A percentile compares a stretch with the other conserved stretches of the same genome.
Evolutionary conservation across 495 filamentous ascomycete species (phyloP).

Genomic region (Penicillium taxi): DNA sequence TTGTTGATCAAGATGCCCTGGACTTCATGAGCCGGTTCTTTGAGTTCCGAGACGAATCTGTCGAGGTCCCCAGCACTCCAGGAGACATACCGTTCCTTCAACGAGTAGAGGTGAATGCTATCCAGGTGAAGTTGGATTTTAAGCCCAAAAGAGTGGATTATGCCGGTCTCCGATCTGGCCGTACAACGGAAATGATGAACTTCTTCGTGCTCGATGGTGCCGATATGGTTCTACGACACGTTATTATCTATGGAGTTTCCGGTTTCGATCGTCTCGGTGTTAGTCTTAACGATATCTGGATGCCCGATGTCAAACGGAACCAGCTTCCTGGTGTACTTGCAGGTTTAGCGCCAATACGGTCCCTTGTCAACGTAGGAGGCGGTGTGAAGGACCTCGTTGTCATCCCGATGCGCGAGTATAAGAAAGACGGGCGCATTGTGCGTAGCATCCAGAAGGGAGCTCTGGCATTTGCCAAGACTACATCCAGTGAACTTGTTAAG

Average conservation of each 20-base stretch:
- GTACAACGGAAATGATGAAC: constrained; percentile 98
- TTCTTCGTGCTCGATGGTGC: constrained; percentile 87
- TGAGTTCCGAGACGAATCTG: constrained; percentile 82
- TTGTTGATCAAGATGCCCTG: constrained; percentile 96
- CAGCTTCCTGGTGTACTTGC: constrained; percentile 86
- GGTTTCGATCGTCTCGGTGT: constrained; percentile 84
- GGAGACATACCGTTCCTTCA: constrained; percentile 84
- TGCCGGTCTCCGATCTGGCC: constrained; percentile 87
- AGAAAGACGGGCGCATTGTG: constrained; percentile 86
- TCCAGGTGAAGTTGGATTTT: constrained; percentile 84
- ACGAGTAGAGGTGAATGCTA: constrained; percentile 73
- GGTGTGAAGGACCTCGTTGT: constrained; percentile 80
- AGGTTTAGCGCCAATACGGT: constrained; percentile 82
- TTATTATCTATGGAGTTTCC: constrained; percentile 84
- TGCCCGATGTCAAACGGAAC: constrained; percentile 82
- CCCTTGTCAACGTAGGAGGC: constrained; percentile 80
- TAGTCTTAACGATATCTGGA: constrained; percentile 93
- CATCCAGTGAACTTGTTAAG: constrained; percentile 81
- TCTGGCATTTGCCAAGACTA: constrained; percentile 80
- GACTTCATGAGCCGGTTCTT: constrained; percentile 98
- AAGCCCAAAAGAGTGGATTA: constrained; percentile 98
- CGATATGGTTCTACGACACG: constrained; percentile 77
- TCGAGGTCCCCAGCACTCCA: constrained; percentile 40
- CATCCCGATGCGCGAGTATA: constrained; percentile 85
- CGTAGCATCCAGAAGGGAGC: constrained; percentile 88